A percentile compares a stretch with the other conserved stretches of the same genome.
phyloP scores from a whole-genome alignment of 2,329 filamentous ascomycete genomes.

The Immersiporthe knoxdaviesiana region DNA sequence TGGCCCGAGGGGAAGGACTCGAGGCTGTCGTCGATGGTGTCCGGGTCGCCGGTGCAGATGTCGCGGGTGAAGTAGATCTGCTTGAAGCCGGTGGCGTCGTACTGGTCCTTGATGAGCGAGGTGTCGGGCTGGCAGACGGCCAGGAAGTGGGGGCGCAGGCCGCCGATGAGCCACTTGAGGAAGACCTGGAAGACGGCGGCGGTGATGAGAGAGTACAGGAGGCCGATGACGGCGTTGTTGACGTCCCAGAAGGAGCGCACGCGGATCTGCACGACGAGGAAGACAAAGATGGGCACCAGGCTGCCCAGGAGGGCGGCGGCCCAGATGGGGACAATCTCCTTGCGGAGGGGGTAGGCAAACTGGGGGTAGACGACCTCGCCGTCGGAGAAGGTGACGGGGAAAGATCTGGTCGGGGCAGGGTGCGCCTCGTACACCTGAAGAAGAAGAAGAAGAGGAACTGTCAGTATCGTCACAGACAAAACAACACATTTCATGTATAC shows the following conservation, averaged over 20 bases:
- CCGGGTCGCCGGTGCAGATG: constrained; percentile 69
- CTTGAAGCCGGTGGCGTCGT: constrained; percentile 51
- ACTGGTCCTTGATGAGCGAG: constrained; percentile 46
- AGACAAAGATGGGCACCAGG: constrained; percentile 66
- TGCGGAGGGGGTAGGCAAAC: constrained; percentile 71
- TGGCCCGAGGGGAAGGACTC: constrained; percentile 76
- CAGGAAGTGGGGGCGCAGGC: constrained; percentile 73
- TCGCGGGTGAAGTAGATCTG: constrained; percentile 69
- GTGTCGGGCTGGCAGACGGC: constrained; percentile 68
- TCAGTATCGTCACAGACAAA: not conserved
- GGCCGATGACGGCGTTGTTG: constrained; percentile 72
- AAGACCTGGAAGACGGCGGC: constrained; percentile 79
- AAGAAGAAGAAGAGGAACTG: not conserved
- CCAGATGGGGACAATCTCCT: constrained; percentile 74
- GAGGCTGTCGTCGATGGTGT: constrained; percentile 69
- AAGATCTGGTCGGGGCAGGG: constrained; percentile 70
- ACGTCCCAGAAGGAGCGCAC: constrained; percentile 70
- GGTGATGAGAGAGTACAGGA: constrained; percentile 70
- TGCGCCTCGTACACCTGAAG: constrained; percentile 65
- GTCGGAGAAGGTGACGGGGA: constrained; percentile 67
- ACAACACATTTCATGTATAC: not conserved
- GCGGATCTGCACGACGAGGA: constrained; percentile 69
- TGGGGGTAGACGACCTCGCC: constrained; percentile 71
- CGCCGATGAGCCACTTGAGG: constrained; percentile 75
- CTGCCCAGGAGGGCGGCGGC: constrained; percentile 67